These are phyloP conservation scores for Irpex rosettiformis DNA, from an alignment of 1,284 basidiomycete species.

Conservation along the genomic window DNA sequence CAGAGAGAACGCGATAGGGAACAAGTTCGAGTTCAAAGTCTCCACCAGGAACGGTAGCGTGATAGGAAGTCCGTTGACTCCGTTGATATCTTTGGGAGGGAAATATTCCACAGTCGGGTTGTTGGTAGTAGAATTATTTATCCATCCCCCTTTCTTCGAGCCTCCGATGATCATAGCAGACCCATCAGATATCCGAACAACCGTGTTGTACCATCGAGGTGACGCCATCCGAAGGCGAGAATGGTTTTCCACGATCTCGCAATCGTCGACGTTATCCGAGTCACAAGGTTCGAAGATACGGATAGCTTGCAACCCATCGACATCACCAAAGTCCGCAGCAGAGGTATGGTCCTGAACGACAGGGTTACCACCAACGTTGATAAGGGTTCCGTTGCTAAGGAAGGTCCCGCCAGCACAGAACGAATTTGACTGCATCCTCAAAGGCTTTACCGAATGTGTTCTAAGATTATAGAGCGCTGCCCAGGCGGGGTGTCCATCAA, in stretches of 20 bases:
- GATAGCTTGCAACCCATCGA: conserved; percentile 71
- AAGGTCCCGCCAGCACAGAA: conserved; percentile 85
- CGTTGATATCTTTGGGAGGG: conserved; percentile 70
- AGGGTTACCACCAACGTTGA: conserved; percentile 78
- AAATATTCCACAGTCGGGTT: conserved; percentile 82
- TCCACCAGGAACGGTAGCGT: conserved; percentile 61
- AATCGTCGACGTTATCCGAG: conserved; percentile 41
- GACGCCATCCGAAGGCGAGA: conserved; percentile 62
- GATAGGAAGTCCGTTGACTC: conserved; percentile 63
- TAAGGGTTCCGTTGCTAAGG: conserved; percentile 68
- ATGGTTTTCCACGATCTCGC: conserved; percentile 66
- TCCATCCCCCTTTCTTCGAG: conserved; percentile 76
- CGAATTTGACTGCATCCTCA: conserved; percentile 75
- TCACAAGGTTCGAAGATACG: conserved; percentile 73
- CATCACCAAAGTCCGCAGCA: conserved; percentile 70
- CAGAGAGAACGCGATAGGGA: conserved; percentile 74
- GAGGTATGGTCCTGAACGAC: conserved; percentile 60
- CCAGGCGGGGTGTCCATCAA: conserved; percentile 78
- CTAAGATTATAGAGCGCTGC: conserved; percentile 68
- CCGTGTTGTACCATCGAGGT: conserved; percentile 77
- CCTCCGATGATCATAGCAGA: conserved; percentile 82
- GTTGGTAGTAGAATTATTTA: conserved; percentile 73
- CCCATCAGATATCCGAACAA: conserved; percentile 66
- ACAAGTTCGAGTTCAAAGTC: conserved; percentile 78
- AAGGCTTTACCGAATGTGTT: conserved; percentile 57